Conservation (phyloP, 2,329 filamentous ascomycete species). For the Bipolaris sorokiniana region DNA sequence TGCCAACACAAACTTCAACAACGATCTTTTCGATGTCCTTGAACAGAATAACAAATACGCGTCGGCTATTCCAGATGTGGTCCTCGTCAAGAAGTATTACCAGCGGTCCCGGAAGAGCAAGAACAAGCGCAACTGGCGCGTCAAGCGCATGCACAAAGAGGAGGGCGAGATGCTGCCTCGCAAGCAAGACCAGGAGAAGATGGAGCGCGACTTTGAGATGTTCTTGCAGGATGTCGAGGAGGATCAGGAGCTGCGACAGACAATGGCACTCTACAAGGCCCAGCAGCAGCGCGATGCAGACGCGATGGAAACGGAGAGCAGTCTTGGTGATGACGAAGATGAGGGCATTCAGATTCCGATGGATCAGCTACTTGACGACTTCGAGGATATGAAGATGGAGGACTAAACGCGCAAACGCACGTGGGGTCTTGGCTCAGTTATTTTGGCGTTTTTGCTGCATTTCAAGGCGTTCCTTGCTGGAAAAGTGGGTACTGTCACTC, state of each 20-base stretch:
- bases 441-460: slow-evolving; percentile 14
- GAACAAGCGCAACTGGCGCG: slow-evolving; percentile 78
- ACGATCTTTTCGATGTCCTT: slow-evolving; percentile 79
- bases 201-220: slow-evolving; percentile 95
- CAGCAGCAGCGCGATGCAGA: slow-evolving; percentile 63
- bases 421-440: not conserved
- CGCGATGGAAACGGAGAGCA: slow-evolving; percentile 69
- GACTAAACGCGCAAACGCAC: slow-evolving; percentile 26
- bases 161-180: slow-evolving; percentile 85
- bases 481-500: slow-evolving; percentile 2
- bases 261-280: slow-evolving; percentile 83
- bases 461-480: slow-evolving; percentile 10
- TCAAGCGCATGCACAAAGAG: slow-evolving; percentile 91
- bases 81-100: slow-evolving; percentile 98
- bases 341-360: slow-evolving; percentile 61
- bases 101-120: slow-evolving; percentile 77
- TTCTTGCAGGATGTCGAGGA: slow-evolving; percentile 98
- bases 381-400: slow-evolving; percentile 84
- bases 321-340: slow-evolving; percentile 60
- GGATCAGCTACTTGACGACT: slow-evolving; percentile 79
- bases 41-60: slow-evolving; percentile 77
- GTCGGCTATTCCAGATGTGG: slow-evolving; percentile 83
- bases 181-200: slow-evolving; percentile 84
- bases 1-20: slow-evolving; percentile 91
- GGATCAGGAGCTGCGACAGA: slow-evolving; percentile 83